Evolutionary conservation across 2,329 filamentous ascomycete genomes (phyloP), one percentile per base, ranked within the genome.

Genomic region (Diplocarpon mali): DNA sequence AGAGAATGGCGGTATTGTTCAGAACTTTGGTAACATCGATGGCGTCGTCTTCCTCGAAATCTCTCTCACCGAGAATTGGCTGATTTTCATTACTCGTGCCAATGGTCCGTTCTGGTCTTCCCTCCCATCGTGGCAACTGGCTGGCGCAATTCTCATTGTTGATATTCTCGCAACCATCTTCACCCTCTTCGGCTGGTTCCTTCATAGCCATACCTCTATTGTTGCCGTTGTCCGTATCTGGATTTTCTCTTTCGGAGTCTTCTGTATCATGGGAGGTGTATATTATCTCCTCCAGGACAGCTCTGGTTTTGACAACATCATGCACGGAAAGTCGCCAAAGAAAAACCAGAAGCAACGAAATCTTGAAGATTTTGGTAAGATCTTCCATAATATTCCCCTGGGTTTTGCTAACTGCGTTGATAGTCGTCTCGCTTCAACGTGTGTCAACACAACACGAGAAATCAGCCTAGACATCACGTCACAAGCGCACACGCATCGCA

Each of bases 71-170:
- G 85, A 94, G 74, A 95, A 93, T 71, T 94, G 88, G 87, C 76
- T 94, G 42, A 95, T 95, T 67, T 93, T 95, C 72, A 90, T 94
- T 69, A 94, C 87, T 53, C 86, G 88, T 73, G 83, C 86, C 68
- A 89, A 89, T 67, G 86, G 87, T 60, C 85, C 86, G 44, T 90
- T 93, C 75, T 93, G 86, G 86, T 88, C 84, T 2, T 89, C 84
- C 17, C 76, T 87, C 47, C 87, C 88, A 48, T 93, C 86, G 49
- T 89, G 85, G 83, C 85, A 93, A 67, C 72, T 94, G 36, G 65
- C 72, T 44, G 80, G 80, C 50, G 87, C 87, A 53, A 87, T 94
- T 53, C 63, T 92, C 38, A 55, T 86, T 40, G 87, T 94, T 60
- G 86, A 94, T 61, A 74, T 92, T 57, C 67, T 93, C 47, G 86